phyloP scores from a whole-genome alignment of 192 early-diverging fungal species.

The Spizellomyces sp. region DNA sequence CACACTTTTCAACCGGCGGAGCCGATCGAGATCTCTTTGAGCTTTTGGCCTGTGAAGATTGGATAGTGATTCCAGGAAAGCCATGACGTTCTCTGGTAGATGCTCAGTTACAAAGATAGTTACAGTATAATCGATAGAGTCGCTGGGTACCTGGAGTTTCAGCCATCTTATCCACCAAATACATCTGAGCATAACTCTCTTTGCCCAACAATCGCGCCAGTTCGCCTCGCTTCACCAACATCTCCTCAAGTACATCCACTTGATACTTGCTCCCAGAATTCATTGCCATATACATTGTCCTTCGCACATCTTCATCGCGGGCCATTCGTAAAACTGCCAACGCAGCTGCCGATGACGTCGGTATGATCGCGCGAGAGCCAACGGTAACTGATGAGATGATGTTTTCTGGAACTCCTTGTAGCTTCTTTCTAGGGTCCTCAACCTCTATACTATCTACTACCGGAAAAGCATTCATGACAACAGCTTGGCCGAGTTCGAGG shows the following conservation, averaged over 20 bases:
- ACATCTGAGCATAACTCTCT: slow-evolving; percentile 82
- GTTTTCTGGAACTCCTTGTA: slow-evolving; percentile 37
- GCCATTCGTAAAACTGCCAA: slow-evolving; percentile 67
- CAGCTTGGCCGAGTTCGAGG: slow-evolving; percentile 72
- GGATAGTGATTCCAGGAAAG: slow-evolving; percentile 79
- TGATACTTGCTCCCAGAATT: slow-evolving; percentile 70
- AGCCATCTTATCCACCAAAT: slow-evolving; percentile 93
- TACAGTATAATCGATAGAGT: background rate
- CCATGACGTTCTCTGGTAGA: slow-evolving; percentile 69
- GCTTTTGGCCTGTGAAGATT: slow-evolving; percentile 60
- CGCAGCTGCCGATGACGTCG: slow-evolving; percentile 59
- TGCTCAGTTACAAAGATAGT: background rate
- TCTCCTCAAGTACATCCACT: slow-evolving; percentile 67
- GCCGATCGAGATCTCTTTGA: slow-evolving; percentile 47
- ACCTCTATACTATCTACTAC: slow-evolving; percentile 26
- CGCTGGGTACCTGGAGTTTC: slow-evolving; percentile 63
- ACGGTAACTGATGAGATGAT: slow-evolving; percentile 6
- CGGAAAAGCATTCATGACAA: slow-evolving; percentile 47
- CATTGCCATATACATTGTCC: slow-evolving; percentile 72
- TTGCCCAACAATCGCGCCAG: slow-evolving; percentile 78
- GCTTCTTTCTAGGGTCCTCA: slow-evolving; percentile 26
- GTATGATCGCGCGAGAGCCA: slow-evolving; percentile 48
- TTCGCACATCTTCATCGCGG: slow-evolving; percentile 65
- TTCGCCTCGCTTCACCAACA: slow-evolving; percentile 73
- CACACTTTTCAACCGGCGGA: slow-evolving; percentile 47